phyloP scores from a whole-genome alignment of 305 asterid species.

The Euphrasia arctica region DNA sequence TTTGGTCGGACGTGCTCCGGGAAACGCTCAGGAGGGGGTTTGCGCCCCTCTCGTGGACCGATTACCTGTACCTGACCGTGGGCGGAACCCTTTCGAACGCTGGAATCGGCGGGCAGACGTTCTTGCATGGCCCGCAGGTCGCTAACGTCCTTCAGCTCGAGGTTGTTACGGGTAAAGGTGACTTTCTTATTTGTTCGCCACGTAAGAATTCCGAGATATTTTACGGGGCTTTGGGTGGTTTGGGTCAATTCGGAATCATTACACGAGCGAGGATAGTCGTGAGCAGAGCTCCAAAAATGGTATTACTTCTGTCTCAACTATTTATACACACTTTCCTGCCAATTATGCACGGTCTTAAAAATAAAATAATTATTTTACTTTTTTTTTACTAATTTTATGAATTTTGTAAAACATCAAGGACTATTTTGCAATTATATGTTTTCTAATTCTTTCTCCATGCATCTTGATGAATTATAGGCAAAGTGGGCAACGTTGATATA shows the following conservation, averaged over 20 bases:
- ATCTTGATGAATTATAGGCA: not conserved
- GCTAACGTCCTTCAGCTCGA: not conserved
- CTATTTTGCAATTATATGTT: not conserved
- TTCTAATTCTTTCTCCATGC: too few relatives aligned
- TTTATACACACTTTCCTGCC: too few relatives aligned
- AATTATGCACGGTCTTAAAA: too few relatives aligned
- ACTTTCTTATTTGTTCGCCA: not conserved
- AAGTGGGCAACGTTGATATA: not conserved
- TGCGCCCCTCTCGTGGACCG: not conserved
- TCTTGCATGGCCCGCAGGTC: not conserved
- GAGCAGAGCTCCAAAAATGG: not conserved
- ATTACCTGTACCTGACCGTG: not conserved
- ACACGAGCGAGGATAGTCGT: not conserved
- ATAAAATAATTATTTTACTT: too few relatives aligned
- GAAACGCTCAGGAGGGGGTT: not conserved
- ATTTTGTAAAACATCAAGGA: not conserved
- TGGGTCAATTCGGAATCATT: slow-evolving; percentile 2
- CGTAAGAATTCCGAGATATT: not conserved
- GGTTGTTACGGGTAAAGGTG: not conserved
- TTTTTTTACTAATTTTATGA: too few relatives aligned
- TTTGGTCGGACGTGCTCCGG: not conserved
- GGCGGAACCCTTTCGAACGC: not conserved
- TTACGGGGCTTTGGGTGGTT: not conserved
- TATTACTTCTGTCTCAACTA: not conserved
- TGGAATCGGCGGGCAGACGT: not conserved